Evolutionary conservation across 305 asterid genomes (phyloP), one percentile per base, ranked within the genome.

Genomic region (Fraxinus dipetala): DNA sequence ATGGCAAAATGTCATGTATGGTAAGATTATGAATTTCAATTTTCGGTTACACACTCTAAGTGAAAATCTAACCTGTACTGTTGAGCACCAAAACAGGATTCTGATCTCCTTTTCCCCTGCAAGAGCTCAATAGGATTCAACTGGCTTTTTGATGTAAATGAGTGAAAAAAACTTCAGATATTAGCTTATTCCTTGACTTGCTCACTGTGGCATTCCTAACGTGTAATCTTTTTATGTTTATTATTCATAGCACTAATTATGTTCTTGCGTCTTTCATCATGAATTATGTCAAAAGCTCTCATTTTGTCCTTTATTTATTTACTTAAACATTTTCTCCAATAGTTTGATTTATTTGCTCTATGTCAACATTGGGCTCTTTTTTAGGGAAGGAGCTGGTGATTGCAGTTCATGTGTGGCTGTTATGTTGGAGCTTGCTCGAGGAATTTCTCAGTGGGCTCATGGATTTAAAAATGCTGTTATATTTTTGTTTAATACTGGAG

Each of bases 371-470:
- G 78, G 61, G 38, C 18, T 78, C 72, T 83, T 81, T 80, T 82
- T 77, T 87, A 96, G 98, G 85, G 98, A 93, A 91, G 99, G 99
- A 79, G 99, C 98, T 80, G 98, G 99, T 63, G 99, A 96, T 86
- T 94, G 98, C 91, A 94, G 98, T 84, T 96, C 99, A 56, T 94
- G 98, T 83, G 96, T 96, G 81, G 92, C 97, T 75, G 98, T 96
- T 81, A 96, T 96, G 99, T 88, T 94, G 79, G 99, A 96, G 91
- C 99, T 96, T 91, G 98, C 99, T 81, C 94, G 99, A 75, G 99
- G 98, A 84, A 86, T 91, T 85, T 94, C 98, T 72, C 99, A 96
- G 63, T 91, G 97, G 98, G 99, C 98, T 85, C 99, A 96, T 80
- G 97, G 98, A 87, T 96, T 93, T 87, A 94, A 96, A 89, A 91